Evolutionary conservation across 805 yeast species (phyloP).

Genomic region (Candida adriatica): DNA sequence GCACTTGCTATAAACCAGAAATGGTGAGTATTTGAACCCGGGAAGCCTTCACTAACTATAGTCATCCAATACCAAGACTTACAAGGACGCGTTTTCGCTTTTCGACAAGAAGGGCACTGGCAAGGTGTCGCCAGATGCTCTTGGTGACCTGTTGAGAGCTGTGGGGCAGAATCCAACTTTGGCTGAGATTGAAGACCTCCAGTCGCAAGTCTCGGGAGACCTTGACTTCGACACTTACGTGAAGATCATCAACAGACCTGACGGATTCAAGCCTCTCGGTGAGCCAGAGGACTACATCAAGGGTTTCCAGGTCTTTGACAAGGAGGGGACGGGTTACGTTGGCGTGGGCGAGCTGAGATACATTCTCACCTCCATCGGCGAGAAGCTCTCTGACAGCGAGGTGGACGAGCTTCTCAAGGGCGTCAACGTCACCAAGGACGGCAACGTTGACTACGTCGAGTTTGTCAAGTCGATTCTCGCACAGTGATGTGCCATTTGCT

Average conservation of each 20-base stretch:
- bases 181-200: conserved; percentile 68
- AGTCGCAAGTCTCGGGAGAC: conserved; percentile 31
- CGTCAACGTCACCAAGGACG: conserved; percentile 87
- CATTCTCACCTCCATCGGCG: conserved; percentile 93
- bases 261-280: conserved; percentile 82
- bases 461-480: conserved; percentile 91
- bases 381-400: conserved; percentile 81
- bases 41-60: not conserved
- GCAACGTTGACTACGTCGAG: conserved; percentile 90
- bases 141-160: conserved; percentile 93
- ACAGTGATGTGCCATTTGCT: no score
- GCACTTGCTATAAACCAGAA: not conserved
- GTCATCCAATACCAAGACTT: conserved; percentile 29
- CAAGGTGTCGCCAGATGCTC: conserved; percentile 69
- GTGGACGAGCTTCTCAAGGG: conserved; percentile 96
- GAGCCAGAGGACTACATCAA: conserved; percentile 86
- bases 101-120: conserved; percentile 97
- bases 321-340: conserved; percentile 90
- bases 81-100: conserved; percentile 91
- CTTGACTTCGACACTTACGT: conserved; percentile 73
- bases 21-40: not conserved
- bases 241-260: conserved; percentile 74
- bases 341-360: conserved; percentile 96
- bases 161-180: conserved; percentile 98
- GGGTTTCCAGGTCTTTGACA: conserved; percentile 96